Evolutionary conservation across 1,284 basidiomycete species (phyloP).

Genomic region (Gymnopus androsaceus): DNA sequence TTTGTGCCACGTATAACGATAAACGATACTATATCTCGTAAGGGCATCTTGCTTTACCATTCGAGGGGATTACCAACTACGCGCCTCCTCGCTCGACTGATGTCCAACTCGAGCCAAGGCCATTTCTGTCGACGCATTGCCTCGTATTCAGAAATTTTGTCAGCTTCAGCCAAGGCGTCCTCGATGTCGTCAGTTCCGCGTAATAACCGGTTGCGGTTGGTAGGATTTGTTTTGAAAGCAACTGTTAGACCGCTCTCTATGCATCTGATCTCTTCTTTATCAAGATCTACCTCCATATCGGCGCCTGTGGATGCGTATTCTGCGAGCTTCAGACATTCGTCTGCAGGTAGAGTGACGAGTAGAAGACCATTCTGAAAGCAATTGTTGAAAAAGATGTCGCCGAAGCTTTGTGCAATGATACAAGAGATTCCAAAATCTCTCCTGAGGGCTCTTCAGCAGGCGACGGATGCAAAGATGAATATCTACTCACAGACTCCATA

Average conservation of each 20-base stretch:
- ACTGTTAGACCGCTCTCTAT: not conserved
- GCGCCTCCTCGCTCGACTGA: not conserved
- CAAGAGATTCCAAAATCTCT: conserved; percentile 95
- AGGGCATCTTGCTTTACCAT: no score
- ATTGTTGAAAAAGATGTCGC: conserved; percentile 92
- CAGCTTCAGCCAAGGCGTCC: not conserved
- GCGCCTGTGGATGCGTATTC: conserved; percentile 80
- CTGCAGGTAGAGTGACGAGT: conserved; percentile 77
- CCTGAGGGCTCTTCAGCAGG: conserved; percentile 37
- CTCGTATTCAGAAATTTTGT: conserved; percentile 1
- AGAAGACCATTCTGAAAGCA: conserved; percentile 98
- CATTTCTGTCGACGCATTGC: not conserved
- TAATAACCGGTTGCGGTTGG: conserved; percentile 2
- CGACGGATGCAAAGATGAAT: not conserved
- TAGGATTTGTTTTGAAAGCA: not conserved
- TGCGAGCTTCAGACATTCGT: conserved; percentile 75
- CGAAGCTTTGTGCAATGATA: conserved; percentile 92
- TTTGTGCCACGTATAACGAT: not conserved
- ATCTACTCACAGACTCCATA: conserved; percentile 84
- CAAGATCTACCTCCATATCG: conserved; percentile 88
- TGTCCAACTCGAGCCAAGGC: conserved; percentile 6
- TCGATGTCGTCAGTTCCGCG: conserved; percentile 8
- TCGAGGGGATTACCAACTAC: not conserved
- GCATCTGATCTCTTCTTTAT: conserved; percentile 72
- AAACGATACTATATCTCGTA: not conserved